A percentile compares a stretch with the other conserved stretches of the same genome.
phyloP scores from a whole-genome alignment of 805 yeast genomes.

The Myxozyma vanderwaltii region DNA sequence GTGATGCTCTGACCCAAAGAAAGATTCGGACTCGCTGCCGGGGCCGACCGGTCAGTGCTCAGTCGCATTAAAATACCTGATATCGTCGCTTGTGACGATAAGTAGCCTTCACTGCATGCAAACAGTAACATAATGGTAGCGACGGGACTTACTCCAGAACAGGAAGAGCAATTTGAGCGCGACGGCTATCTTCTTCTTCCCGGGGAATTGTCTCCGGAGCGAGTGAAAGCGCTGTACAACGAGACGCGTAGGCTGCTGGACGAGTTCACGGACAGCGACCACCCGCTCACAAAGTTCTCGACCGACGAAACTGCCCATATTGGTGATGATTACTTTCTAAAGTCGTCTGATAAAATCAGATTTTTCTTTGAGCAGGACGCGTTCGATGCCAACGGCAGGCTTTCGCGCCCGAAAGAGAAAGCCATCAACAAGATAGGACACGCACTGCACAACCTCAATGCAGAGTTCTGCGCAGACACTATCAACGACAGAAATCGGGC shows the following conservation, averaged over 20 bases:
- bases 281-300: constrained; percentile 71
- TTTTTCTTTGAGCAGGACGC: constrained; percentile 76
- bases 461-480: constrained; percentile 54
- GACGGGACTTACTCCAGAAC: constrained; percentile 50
- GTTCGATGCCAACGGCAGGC: constrained; percentile 54
- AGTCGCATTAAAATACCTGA: too few species aligned
- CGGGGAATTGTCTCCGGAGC: constrained; percentile 51
- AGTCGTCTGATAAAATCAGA: constrained; percentile 67
- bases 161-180: constrained; percentile 51
- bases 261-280: constrained; percentile 55
- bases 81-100: too few species aligned
- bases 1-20: neutral
- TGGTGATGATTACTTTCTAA: constrained; percentile 72
- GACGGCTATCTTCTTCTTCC: constrained; percentile 66
- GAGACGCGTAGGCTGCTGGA: constrained; percentile 52
- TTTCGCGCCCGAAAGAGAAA: constrained; percentile 54
- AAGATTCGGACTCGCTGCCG: neutral
- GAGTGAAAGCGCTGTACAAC: constrained; percentile 47
- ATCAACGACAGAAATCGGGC: constrained; percentile 52
- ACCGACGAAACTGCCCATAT: constrained; percentile 60
- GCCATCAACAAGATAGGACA: constrained; percentile 81
- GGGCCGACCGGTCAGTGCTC: too few species aligned
- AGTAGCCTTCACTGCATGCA: too few species aligned
- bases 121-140: constrained; percentile 18
- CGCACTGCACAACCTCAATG: constrained; percentile 63